Base-by-base conservation (phyloP, 192 early-diverging fungal species). In the Coemansia sp. region DNA sequence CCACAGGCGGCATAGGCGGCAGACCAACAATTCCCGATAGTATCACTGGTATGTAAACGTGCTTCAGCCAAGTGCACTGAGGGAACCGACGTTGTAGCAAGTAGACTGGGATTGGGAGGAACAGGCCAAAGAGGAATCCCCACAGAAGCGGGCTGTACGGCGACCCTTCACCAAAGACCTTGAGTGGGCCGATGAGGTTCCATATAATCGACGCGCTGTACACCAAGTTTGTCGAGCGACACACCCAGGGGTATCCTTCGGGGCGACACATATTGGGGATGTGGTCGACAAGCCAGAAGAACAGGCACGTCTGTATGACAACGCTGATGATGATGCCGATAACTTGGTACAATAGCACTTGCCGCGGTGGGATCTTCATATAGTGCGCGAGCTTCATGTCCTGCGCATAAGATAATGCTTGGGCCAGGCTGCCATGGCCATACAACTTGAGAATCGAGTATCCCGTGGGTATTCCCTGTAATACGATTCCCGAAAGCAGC, bases 361-460 rank as follows among this genome's bases (percentile, higher is more conserved):
- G 85, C 42, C 92, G 85, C 15, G 95, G 95, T 57, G 93, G 90
- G 6, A 94, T 85, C 79, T 94, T 94, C 89, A 93, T 90, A 68
- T 94, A 94, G 67, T 92, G 91, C 4, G 89, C 93, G 8, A 94
- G 81, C 74, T 93, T 93, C 67, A 92, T 80, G 66, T 93, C 92
- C 55, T 79, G 77, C 0, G 82, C 76, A n/a, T 95, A 90, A 6
- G 86, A 84, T 36, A 96, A 68, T 34, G 90, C 90, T 75, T 98
- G 95, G 18, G 85, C 73, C 68, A 93, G 78, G 40, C 89, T 87
- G 34, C 90, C 94, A 68, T 90, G 88, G 65, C 91, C 93, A 52
- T 94, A 88, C 36, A 93, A 89, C 77, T 97, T 97, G 87, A 95
- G 95, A 15, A 90, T 87, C 52, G 93, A 88, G 67, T 94, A 92